phyloP scores from a whole-genome alignment of 176 grass and related monocot species.

The Aegilops sharonensis region DNA sequence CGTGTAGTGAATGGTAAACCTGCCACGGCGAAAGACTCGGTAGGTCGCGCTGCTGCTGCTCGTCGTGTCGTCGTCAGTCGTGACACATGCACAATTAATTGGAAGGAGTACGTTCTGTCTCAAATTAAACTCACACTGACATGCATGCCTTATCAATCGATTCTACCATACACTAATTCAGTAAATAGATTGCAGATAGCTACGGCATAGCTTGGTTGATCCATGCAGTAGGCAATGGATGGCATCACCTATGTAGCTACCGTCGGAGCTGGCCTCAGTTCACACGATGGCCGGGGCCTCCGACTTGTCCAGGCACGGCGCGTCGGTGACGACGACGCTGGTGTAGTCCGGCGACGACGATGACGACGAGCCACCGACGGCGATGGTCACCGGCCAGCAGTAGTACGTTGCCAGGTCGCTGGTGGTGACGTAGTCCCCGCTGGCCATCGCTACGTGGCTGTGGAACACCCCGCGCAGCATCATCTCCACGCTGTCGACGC shows the following conservation, averaged over 20 bases:
- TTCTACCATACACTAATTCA: not conserved
- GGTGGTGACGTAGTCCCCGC: not conserved
- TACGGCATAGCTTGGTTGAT: too few relatives aligned
- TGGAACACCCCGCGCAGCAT: not conserved
- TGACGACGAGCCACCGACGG: not conserved
- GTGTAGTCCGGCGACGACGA: not conserved
- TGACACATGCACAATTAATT: not conserved
- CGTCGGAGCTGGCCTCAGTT: not conserved
- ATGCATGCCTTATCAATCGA: not conserved
- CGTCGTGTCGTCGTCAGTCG: too few relatives aligned
- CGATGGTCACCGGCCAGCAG: conserved; percentile 13
- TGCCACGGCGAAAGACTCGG: not conserved
- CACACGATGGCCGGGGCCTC: not conserved
- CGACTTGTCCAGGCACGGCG: not conserved
- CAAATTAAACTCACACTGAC: not conserved
- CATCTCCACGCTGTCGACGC: not conserved
- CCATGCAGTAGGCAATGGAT: too few relatives aligned
- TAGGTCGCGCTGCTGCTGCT: not conserved
- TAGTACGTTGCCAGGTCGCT: not conserved
- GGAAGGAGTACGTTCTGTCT: not conserved
- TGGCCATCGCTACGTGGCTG: not conserved
- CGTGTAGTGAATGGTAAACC: not conserved
- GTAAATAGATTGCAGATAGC: not conserved
- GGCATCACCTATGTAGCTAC: not conserved
- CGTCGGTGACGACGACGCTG: not conserved